A percentile compares a stretch with the other conserved stretches of the same genome.
These are phyloP conservation scores for Penicillium sp. DNA, from an alignment of 2,329 filamentous ascomycete species.

Conservation along the genomic window DNA sequence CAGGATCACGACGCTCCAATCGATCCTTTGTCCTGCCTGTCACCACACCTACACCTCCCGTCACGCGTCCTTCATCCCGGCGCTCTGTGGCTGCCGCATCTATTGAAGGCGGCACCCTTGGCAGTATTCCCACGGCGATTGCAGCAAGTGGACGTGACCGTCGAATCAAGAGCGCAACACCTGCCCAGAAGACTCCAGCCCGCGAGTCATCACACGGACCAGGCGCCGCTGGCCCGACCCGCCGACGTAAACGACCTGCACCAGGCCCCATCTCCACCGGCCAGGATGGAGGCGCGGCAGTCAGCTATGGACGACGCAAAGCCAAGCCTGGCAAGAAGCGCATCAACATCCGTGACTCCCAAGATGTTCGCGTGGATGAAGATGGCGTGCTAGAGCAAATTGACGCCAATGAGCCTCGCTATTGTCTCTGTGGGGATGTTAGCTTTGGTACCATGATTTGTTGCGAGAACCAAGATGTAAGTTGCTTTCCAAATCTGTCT, in stretches of 20 bases:
- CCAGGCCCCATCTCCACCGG: slow-evolving; percentile 60
- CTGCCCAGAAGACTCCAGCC: slow-evolving; percentile 40
- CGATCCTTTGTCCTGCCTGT: slow-evolving; percentile 19
- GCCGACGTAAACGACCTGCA: slow-evolving; percentile 60
- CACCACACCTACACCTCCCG: slow-evolving; percentile 34
- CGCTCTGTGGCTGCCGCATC: slow-evolving; percentile 31
- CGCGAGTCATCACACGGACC: slow-evolving; percentile 45
- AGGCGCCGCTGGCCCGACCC: slow-evolving; percentile 34
- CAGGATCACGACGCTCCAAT: slow-evolving; percentile 25
- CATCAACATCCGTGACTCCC: slow-evolving; percentile 41
- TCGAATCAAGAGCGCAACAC: slow-evolving; percentile 45
- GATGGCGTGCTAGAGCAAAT: slow-evolving; percentile 54
- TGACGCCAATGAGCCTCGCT: slow-evolving; percentile 63
- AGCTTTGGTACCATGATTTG: slow-evolving; percentile 67
- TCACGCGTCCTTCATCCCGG: slow-evolving; percentile 36
- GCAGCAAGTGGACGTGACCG: slow-evolving; percentile 33
- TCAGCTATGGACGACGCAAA: slow-evolving; percentile 62
- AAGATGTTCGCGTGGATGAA: slow-evolving; percentile 48
- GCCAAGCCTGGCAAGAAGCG: slow-evolving; percentile 51
- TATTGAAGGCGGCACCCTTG: slow-evolving; percentile 25
- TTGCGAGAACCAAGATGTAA: slow-evolving; percentile 62
- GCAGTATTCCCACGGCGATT: slow-evolving; percentile 12
- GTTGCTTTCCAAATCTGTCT: slow-evolving; percentile 16
- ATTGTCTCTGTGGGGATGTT: slow-evolving; percentile 65
- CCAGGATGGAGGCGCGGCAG: slow-evolving; percentile 61